Percentiles rank a stretch among this genome's conserved stretches.
phyloP scores from a whole-genome alignment of 371 early-diverging fungal genomes.

The Mucor lusitanicus region DNA sequence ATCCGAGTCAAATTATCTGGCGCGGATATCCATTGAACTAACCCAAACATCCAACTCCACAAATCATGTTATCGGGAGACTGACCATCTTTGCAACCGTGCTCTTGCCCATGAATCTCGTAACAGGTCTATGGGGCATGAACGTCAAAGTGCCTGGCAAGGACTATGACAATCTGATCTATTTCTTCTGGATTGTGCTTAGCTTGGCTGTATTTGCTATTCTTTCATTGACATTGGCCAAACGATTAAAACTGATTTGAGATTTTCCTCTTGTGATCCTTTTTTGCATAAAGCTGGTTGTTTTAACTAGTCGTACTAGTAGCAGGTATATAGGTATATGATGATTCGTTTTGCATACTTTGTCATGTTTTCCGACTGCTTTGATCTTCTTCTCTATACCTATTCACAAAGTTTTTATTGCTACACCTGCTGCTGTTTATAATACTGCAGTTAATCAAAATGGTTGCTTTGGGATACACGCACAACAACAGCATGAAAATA shows the following conservation, averaged over 20 bases:
- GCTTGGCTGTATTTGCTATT: constrained; percentile 41
- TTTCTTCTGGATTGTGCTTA: constrained; percentile 46
- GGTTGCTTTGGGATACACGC: not conserved
- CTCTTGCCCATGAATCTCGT: constrained; percentile 91
- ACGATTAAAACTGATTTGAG: constrained; percentile 5
- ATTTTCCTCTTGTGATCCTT: not conserved
- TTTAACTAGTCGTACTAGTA: too few species aligned
- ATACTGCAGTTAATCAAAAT: not conserved
- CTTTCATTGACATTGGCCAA: constrained; percentile 26
- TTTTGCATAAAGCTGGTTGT: not conserved
- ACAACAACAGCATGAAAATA: not conserved
- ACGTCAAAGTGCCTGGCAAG: constrained; percentile 78
- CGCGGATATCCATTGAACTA: constrained; percentile 93
- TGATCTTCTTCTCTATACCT: not conserved
- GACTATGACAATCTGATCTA: constrained; percentile 49
- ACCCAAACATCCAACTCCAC: constrained; percentile 89
- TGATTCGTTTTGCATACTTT: too few species aligned
- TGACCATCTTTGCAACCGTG: constrained; percentile 89
- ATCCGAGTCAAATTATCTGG: constrained; percentile 92
- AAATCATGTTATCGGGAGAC: constrained; percentile 84
- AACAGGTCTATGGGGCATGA: constrained; percentile 76
- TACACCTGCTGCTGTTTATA: not conserved
- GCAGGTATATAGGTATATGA: too few species aligned
- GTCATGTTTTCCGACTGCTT: not conserved
- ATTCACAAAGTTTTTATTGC: not conserved